Conservation (phyloP, 2,329 filamentous ascomycete genomes). For the Zymoseptoria passerinii region DNA sequence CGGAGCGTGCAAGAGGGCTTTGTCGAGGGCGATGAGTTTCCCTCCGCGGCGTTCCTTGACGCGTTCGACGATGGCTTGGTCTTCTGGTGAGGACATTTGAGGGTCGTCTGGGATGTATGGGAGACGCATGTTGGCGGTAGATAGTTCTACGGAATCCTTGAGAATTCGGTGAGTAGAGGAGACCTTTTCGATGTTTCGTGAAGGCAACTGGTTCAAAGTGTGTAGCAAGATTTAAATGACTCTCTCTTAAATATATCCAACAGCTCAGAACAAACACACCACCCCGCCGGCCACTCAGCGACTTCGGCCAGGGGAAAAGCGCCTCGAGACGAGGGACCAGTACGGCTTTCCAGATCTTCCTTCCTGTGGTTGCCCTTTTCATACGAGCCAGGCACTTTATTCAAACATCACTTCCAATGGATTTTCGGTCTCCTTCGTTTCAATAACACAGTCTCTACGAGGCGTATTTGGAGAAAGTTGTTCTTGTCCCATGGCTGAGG, state of each 20-base stretch:
- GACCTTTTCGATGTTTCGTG: conserved; percentile 1
- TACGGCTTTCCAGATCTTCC: not conserved
- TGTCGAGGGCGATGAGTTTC: conserved; percentile 46
- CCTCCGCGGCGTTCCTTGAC: conserved; percentile 45
- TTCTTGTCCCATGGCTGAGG: not conserved
- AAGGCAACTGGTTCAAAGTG: not conserved
- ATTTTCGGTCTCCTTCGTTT: not conserved
- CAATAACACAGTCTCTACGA: not conserved
- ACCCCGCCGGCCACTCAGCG: not conserved
- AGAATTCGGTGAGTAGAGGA: not conserved
- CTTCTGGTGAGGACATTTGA: conserved; percentile 37
- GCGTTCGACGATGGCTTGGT: conserved; percentile 44
- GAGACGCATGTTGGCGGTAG: conserved; percentile 42
- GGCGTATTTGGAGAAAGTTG: too few relatives aligned
- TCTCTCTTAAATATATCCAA: not conserved
- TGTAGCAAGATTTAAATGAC: not conserved
- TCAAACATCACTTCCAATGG: not conserved
- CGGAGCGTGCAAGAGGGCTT: conserved; percentile 43
- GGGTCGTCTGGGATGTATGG: conserved; percentile 47
- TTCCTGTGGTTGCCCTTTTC: not conserved
- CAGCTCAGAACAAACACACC: not conserved
- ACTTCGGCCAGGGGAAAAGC: not conserved
- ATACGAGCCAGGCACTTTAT: not conserved
- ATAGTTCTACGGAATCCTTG: not conserved
- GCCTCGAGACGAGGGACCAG: not conserved